Conservation (phyloP, 2,329 filamentous ascomycete species). For the Fusarium subtropicale region DNA sequence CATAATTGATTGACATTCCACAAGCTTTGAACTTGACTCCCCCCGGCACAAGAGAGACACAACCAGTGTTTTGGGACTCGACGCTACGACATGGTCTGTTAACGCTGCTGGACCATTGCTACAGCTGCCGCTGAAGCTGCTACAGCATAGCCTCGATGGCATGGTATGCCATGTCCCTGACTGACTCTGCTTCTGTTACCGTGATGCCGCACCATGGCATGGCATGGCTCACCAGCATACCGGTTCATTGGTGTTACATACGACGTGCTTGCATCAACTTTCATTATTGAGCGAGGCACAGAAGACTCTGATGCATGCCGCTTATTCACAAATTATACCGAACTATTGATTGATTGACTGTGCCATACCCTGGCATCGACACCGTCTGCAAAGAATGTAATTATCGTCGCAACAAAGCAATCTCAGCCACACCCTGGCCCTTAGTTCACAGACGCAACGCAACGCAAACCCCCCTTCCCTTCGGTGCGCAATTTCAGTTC, state of each 20-base stretch:
- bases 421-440: slow-evolving; percentile 44
- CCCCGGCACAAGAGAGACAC: slow-evolving; percentile 45
- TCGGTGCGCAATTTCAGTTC: slow-evolving; percentile 44
- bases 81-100: slow-evolving; percentile 40
- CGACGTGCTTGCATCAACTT: not conserved
- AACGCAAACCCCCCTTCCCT: slow-evolving; percentile 25
- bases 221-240: slow-evolving; percentile 23
- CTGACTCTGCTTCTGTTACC: slow-evolving; percentile 8
- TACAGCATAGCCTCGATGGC: not conserved
- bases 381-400: slow-evolving; percentile 32
- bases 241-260: slow-evolving; percentile 4
- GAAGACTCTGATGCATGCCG: not conserved
- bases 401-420: slow-evolving; percentile 30
- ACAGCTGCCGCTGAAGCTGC: not conserved
- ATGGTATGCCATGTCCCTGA: slow-evolving; percentile 24
- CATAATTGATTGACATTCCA: slow-evolving; percentile 30
- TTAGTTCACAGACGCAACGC: slow-evolving; percentile 23
- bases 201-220: slow-evolving; percentile 23
- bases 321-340: not conserved
- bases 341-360: slow-evolving; percentile 10
- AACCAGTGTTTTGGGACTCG: slow-evolving; percentile 42
- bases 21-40: slow-evolving; percentile 30
- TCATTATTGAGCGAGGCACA: slow-evolving; percentile 2
- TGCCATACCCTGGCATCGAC: slow-evolving; percentile 31
- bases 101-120: slow-evolving; percentile 26